phyloP scores from a whole-genome alignment of 2,329 filamentous ascomycete species.

The Scedosporium dehoogii region DNA sequence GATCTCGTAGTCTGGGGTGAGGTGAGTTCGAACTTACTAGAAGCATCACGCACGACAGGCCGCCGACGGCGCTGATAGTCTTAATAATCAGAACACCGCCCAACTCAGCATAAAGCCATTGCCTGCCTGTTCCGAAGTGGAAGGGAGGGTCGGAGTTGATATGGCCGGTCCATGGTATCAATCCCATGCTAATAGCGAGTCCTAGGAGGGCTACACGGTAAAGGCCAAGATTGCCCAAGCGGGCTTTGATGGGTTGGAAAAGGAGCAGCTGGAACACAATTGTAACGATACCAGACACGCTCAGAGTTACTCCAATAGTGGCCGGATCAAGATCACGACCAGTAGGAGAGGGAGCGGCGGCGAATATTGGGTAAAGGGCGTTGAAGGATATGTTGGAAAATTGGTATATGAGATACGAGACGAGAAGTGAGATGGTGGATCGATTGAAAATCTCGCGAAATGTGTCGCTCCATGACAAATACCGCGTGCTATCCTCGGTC shows the following conservation, averaged over 20 bases:
- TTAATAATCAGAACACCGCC: conserved; percentile 74
- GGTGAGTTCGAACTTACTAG: conserved; percentile 46
- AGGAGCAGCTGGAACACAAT: conserved; percentile 84
- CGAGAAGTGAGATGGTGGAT: conserved; percentile 71
- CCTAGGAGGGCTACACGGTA: conserved; percentile 72
- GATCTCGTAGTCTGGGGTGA: conserved; percentile 1
- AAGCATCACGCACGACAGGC: conserved; percentile 78
- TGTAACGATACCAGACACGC: conserved; percentile 73
- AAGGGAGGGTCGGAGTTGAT: conserved; percentile 46
- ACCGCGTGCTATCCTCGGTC: neutral
- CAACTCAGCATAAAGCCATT: conserved; percentile 73
- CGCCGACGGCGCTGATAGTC: conserved; percentile 81
- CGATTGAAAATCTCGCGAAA: conserved; percentile 59
- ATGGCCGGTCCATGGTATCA: conserved; percentile 88
- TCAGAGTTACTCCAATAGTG: conserved; percentile 77
- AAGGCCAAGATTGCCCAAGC: conserved; percentile 74
- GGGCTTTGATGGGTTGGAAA: conserved; percentile 69
- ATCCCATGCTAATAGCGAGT: conserved; percentile 69
- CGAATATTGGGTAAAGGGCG: conserved; percentile 89
- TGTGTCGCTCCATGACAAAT: conserved; percentile 7
- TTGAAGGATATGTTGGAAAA: conserved; percentile 93
- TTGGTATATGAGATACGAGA: conserved; percentile 88
- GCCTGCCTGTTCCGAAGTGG: conserved; percentile 50
- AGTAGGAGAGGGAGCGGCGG: conserved; percentile 61
- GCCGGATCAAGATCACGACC: conserved; percentile 67